phyloP scores from a whole-genome alignment of 768 basidiomycete species.

The Termitomyces heimii region DNA sequence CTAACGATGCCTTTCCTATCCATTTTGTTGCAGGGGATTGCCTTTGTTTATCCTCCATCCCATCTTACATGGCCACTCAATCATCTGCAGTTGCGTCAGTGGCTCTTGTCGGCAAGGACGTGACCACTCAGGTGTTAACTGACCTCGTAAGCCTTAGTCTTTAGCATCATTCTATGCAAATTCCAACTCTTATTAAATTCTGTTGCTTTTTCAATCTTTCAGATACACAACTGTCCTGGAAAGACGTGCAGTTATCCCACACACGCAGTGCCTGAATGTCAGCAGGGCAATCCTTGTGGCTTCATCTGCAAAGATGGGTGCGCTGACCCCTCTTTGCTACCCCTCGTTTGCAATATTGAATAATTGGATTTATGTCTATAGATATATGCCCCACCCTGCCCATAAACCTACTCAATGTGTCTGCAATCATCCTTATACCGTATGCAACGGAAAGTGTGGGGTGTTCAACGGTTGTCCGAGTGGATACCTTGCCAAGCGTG shows the following conservation, averaged over 20 bases:
- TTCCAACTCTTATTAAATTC: neutral
- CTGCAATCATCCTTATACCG: conserved; percentile 32
- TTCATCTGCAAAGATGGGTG: conserved; percentile 43
- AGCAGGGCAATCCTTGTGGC: conserved; percentile 30
- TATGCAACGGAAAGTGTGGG: conserved; percentile 48
- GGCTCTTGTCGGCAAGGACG: conserved; percentile 21
- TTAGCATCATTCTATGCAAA: neutral
- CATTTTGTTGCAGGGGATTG: conserved; percentile 29
- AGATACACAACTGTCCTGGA: conserved; percentile 8
- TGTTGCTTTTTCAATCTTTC: neutral
- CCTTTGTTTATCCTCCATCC: conserved; percentile 35
- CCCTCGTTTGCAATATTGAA: neutral
- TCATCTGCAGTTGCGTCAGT: conserved; percentile 22
- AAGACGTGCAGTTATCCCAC: conserved; percentile 34
- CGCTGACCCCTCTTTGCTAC: conserved; percentile 5
- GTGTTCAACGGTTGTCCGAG: conserved; percentile 27
- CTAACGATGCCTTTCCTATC: neutral
- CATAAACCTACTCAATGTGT: conserved; percentile 31
- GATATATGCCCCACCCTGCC: conserved; percentile 20
- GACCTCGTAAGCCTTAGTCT: conserved; percentile 23
- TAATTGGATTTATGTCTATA: neutral
- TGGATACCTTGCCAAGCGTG: conserved; percentile 24
- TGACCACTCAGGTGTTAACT: conserved; percentile 24
- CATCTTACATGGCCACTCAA: conserved; percentile 27
- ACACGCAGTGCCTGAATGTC: conserved; percentile 32